Evolutionary conservation across 2,329 filamentous ascomycete genomes (phyloP).

Genomic region (Neurospora sp.): DNA sequence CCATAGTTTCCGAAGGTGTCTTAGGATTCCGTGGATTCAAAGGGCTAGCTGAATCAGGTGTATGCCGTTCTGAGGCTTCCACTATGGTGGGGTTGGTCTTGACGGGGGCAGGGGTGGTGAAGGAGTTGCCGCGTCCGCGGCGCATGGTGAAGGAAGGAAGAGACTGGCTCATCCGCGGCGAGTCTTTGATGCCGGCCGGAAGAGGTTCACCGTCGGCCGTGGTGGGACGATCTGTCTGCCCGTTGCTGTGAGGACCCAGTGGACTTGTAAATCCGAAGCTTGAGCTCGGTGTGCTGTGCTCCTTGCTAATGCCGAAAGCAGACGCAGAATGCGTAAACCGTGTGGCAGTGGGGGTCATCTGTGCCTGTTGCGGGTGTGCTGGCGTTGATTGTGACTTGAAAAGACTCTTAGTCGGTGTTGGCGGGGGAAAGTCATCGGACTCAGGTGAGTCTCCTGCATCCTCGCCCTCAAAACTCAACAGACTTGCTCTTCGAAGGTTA

Average conservation of each 20-base stretch:
- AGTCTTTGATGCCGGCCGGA: constrained; percentile 8
- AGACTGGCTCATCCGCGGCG: constrained; percentile 10
- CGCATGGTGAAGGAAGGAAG: constrained; percentile 8
- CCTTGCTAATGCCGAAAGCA: constrained; percentile 8
- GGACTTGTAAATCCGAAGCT: constrained; percentile 5
- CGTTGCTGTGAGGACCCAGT: constrained; percentile 2
- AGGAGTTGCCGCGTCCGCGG: constrained; percentile 15
- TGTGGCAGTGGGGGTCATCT: constrained; percentile 9
- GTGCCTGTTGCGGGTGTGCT: constrained; percentile 10
- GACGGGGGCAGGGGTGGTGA: constrained; percentile 27
- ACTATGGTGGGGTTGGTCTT: constrained; percentile 12
- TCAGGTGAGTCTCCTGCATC: constrained; percentile 37
- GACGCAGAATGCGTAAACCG: constrained; percentile 12
- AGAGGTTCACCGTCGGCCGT: constrained; percentile 9
- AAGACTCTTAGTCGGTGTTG: constrained; percentile 78
- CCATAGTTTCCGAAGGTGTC: constrained; percentile 62
- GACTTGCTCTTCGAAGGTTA: constrained; percentile 51
- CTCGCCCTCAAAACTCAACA: constrained; percentile 73
- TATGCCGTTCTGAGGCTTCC: constrained; percentile 19
- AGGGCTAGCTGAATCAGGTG: constrained; percentile 49
- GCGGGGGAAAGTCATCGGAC: constrained; percentile 59
- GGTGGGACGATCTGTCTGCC: constrained; percentile 12
- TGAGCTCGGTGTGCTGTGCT: constrained; percentile 4
- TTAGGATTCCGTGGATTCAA: constrained; percentile 41
- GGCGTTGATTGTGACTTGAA: constrained; percentile 24